These are phyloP conservation scores for Clitopilus passeckerianus DNA, from an alignment of 768 basidiomycete genomes.

Conservation along the genomic window DNA sequence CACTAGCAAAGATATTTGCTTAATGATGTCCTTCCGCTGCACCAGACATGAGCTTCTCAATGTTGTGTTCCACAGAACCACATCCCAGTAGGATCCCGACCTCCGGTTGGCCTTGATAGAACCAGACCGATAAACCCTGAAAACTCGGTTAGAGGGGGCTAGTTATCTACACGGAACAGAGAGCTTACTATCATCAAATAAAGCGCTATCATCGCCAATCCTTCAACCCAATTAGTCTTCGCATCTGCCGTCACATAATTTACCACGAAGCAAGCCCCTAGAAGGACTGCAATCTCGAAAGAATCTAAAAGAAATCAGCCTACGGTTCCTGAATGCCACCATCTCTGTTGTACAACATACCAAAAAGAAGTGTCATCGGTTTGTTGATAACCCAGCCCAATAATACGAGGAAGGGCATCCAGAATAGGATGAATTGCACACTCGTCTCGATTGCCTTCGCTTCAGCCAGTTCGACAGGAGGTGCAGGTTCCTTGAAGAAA, in stretches of 20 bases:
- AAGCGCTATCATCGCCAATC: slow-evolving; percentile 61
- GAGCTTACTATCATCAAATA: slow-evolving; percentile 57
- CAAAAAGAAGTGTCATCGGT: slow-evolving; percentile 65
- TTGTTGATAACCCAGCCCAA: slow-evolving; percentile 64
- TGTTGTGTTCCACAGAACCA: background rate
- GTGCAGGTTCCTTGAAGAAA: slow-evolving; percentile 31
- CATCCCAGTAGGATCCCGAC: background rate
- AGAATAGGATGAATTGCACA: slow-evolving; percentile 74
- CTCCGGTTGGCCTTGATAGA: slow-evolving; percentile 54
- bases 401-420: slow-evolving; percentile 73
- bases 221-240: slow-evolving; percentile 80
- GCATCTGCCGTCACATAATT: slow-evolving; percentile 77
- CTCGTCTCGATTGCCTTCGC: slow-evolving; percentile 71
- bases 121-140: slow-evolving; percentile 62
- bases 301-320: slow-evolving; percentile 38
- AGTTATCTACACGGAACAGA: background rate
- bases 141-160: background rate
- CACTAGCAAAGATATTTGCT: background rate
- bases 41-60: background rate
- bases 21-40: background rate
- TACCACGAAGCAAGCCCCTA: slow-evolving; percentile 70
- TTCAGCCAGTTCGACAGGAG: slow-evolving; percentile 57
- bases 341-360: slow-evolving; percentile 26
- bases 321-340: background rate
- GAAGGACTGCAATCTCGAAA: slow-evolving; percentile 60